Evolutionary conservation across 306 rosid species (phyloP).

Genomic region (Cotoneaster glaucophyllus): DNA sequence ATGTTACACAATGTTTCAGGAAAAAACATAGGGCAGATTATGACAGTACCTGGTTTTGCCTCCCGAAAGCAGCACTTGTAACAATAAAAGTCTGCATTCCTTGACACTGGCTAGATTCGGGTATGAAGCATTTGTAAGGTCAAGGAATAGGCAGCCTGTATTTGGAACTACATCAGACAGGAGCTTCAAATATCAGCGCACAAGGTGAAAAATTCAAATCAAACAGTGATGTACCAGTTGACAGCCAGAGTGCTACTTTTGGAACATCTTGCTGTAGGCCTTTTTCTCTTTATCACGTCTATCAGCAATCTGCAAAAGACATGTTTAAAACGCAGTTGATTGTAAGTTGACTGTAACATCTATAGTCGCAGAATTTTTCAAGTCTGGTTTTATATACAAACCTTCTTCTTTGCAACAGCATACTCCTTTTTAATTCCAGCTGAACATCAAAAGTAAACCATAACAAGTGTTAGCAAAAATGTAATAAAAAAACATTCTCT

Average conservation of each 20-base stretch:
- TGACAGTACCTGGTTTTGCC: constrained; percentile 10
- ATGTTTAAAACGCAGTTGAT: neutral
- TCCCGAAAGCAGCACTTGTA: constrained; percentile 4
- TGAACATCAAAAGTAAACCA: constrained; percentile 28
- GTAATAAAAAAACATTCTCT: too few relatives aligned
- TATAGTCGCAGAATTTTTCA: neutral
- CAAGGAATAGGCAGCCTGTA: neutral
- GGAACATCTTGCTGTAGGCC: constrained; percentile 83
- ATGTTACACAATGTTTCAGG: neutral
- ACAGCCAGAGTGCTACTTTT: constrained; percentile 22
- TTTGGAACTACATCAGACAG: neutral
- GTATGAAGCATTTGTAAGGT: neutral
- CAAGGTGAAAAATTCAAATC: neutral
- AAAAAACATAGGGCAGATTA: neutral
- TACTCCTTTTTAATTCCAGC: constrained; percentile 85
- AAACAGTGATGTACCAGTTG: constrained; percentile 22
- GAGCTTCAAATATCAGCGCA: neutral
- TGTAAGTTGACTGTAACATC: neutral
- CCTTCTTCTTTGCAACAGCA: constrained; percentile 72
- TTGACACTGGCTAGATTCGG: constrained; percentile 1
- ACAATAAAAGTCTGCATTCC: constrained; percentile 2
- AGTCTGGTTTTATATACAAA: constrained; percentile 19
- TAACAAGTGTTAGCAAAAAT: constrained; percentile 1
- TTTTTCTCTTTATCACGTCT: constrained; percentile 66
- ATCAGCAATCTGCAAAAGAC: constrained; percentile 53